Percentiles rank a stretch among this genome's conserved stretches.
Conservation (phyloP, 1,284 basidiomycete genomes). For the Cystobasidium slooffiae region DNA sequence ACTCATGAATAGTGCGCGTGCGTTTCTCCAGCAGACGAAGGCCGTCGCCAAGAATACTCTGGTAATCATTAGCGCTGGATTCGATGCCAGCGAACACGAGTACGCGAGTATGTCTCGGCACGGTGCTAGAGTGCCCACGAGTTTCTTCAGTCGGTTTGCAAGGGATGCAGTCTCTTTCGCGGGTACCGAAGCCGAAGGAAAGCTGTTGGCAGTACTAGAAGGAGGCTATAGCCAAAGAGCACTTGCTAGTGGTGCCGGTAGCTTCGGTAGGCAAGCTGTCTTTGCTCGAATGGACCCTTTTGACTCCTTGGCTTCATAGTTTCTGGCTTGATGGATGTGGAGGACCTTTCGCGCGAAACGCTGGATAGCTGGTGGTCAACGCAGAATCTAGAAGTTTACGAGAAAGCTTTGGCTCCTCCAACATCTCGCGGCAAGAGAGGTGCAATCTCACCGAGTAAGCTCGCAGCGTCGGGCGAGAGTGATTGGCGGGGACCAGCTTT, state of each 20-base stretch:
- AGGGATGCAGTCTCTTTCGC: conserved; percentile 72
- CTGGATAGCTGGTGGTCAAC: conserved; percentile 8
- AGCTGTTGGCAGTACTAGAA: conserved; percentile 84
- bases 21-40: conserved; percentile 72
- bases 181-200: conserved; percentile 69
- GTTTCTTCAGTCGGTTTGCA: conserved; percentile 85
- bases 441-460: neutral
- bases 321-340: neutral
- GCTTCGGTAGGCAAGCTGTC: conserved; percentile 2
- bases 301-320: neutral
- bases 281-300: neutral
- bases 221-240: conserved; percentile 88
- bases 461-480: neutral
- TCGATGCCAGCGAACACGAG: conserved; percentile 93
- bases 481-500: neutral
- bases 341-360: neutral
- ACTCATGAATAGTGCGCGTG: conserved; percentile 72
- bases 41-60: conserved; percentile 72
- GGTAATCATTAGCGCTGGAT: conserved; percentile 78
- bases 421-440: neutral
- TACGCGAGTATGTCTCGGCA: conserved; percentile 90
- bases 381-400: neutral
- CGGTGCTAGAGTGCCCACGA: conserved; percentile 81
- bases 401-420: neutral
- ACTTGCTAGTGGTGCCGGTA: conserved; percentile 31